Percentiles rank a stretch among this genome's conserved stretches.
Conservation (phyloP, 441 rosid genomes). For the Jatropha multifida region DNA sequence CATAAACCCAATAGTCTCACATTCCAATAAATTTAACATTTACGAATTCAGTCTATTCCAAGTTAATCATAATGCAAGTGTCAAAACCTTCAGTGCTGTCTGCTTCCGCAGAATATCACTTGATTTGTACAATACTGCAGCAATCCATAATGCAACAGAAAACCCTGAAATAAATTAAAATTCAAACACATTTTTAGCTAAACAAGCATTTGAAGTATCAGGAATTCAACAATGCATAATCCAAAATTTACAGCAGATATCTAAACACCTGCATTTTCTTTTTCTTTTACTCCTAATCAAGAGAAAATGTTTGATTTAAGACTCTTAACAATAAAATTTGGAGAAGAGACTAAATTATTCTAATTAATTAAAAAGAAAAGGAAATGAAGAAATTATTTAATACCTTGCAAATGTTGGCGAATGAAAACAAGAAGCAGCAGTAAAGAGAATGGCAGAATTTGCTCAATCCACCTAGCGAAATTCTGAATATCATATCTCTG, state of each 20-base stretch:
- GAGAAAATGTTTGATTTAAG: background rate
- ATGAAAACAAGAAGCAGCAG: constrained; percentile 65
- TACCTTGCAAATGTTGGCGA: constrained; percentile 73
- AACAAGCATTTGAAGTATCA: background rate
- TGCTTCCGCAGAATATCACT: constrained; percentile 59
- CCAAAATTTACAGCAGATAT: background rate
- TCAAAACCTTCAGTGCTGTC: constrained; percentile 55
- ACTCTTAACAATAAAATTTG: too few species aligned
- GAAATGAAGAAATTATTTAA: background rate
- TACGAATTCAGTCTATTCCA: background rate
- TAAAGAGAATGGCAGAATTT: constrained; percentile 61
- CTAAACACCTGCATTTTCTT: background rate
- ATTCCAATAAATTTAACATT: constrained; percentile 14
- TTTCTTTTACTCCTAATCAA: background rate
- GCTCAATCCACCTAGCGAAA: constrained; percentile 69
- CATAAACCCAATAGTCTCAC: background rate
- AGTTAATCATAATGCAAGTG: background rate
- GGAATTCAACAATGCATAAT: background rate
- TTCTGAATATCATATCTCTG: constrained; percentile 72
- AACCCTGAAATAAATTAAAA: constrained; percentile 42
- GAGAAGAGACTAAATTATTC: background rate
- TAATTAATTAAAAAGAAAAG: background rate
- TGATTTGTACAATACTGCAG: constrained; percentile 62
- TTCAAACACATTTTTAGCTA: constrained; percentile 7
- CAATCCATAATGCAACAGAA: constrained; percentile 63